These are phyloP conservation scores for Spiraea crenata DNA, from an alignment of 331 rosid species.

Conservation along the genomic window DNA sequence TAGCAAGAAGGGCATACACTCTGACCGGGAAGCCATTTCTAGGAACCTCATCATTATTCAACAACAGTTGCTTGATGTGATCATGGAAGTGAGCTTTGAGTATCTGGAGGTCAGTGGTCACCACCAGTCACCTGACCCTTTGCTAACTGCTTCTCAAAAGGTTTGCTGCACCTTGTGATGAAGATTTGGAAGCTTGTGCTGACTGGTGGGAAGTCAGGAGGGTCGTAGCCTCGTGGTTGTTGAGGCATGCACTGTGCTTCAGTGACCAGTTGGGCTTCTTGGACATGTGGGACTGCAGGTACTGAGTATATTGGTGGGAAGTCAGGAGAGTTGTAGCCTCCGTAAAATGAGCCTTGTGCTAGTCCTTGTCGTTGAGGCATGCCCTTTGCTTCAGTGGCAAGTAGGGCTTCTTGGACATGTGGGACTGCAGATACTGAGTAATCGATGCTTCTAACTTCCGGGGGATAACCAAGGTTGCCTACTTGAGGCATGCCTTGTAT, in stretches of 20 bases:
- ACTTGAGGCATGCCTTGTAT: too few relatives aligned
- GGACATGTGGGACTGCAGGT: too few relatives aligned
- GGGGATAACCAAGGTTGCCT: too few relatives aligned
- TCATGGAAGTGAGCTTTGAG: background rate
- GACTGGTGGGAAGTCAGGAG: slow-evolving; percentile 8
- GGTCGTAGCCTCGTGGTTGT: background rate
- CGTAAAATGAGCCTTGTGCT: background rate
- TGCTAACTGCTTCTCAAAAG: slow-evolving; percentile 20
- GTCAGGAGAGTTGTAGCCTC: too few relatives aligned
- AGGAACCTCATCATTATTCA: background rate
- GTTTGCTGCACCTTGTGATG: slow-evolving; percentile 4
- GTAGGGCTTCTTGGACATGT: too few relatives aligned
- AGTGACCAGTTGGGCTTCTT: background rate
- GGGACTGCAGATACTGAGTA: too few relatives aligned
- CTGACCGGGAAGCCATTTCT: background rate
- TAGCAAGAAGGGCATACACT: background rate
- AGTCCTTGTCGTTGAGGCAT: background rate
- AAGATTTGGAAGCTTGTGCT: background rate
- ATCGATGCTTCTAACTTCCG: too few relatives aligned
- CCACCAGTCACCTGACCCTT: background rate
- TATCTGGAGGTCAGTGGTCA: background rate
- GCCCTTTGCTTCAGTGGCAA: background rate
- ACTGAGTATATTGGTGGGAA: too few relatives aligned
- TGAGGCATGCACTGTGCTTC: background rate
- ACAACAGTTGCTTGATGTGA: background rate